A percentile compares a stretch with the other conserved stretches of the same genome.
Evolutionary conservation across 192 early-diverging fungal genomes (phyloP).

Genomic region (Spizellomyces punctatus): DNA sequence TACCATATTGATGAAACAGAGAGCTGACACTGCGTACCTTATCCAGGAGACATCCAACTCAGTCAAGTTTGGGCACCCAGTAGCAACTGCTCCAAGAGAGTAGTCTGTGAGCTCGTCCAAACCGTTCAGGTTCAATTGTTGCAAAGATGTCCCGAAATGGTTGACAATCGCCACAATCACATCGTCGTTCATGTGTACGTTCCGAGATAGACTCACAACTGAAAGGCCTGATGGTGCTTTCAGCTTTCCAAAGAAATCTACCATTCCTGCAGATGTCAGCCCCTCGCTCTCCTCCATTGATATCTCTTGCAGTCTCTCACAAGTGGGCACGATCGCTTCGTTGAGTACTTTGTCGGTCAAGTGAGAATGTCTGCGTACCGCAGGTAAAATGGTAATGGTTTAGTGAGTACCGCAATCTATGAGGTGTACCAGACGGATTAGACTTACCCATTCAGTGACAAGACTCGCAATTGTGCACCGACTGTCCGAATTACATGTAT

Average conservation of each 20-base stretch:
- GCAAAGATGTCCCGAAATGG: slow-evolving; percentile 49
- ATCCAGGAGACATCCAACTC: slow-evolving; percentile 76
- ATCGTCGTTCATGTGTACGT: slow-evolving; percentile 66
- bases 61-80: slow-evolving; percentile 37
- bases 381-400: not conserved
- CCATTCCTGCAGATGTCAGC: slow-evolving; percentile 62
- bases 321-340: slow-evolving; percentile 59
- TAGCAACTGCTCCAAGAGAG: slow-evolving; percentile 55
- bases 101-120: slow-evolving; percentile 65
- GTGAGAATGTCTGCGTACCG: slow-evolving; percentile 29
- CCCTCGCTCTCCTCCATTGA: slow-evolving; percentile 62
- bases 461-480: slow-evolving; percentile 48
- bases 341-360: slow-evolving; percentile 58
- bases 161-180: slow-evolving; percentile 57
- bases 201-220: slow-evolving; percentile 63
- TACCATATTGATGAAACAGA: not conserved
- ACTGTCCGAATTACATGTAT: slow-evolving; percentile 45
- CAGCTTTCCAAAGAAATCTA: slow-evolving; percentile 49
- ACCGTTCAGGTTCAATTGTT: slow-evolving; percentile 66
- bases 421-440: not conserved
- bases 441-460: slow-evolving; percentile 46
- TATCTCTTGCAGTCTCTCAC: slow-evolving; percentile 62
- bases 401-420: not conserved
- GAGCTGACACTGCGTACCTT: slow-evolving; percentile 10
- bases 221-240: slow-evolving; percentile 39